phyloP scores from a whole-genome alignment of 306 rosid species.

The Cucurbita argyrosperma region DNA sequence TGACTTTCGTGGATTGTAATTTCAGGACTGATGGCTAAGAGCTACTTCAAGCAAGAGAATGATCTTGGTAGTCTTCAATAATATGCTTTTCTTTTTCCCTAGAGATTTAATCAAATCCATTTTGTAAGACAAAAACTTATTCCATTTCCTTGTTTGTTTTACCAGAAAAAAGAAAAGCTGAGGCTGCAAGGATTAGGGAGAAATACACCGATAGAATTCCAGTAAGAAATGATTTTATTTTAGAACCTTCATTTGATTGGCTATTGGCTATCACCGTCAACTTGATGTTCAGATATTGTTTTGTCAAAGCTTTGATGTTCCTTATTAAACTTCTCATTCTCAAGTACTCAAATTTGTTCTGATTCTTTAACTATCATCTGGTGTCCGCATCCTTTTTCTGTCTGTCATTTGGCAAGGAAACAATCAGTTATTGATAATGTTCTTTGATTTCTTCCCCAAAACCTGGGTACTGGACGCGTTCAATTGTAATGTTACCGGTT shows the following conservation, averaged over 20 bases:
- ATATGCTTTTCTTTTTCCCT: background rate
- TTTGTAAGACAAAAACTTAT: conserved; percentile 1
- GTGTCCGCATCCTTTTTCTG: background rate
- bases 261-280: background rate
- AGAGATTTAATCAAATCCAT: background rate
- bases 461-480: background rate
- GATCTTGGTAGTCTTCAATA: conserved; percentile 51
- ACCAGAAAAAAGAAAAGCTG: conserved; percentile 80
- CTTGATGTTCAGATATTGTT: background rate
- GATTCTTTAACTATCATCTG: background rate
- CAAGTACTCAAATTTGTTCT: background rate
- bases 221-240: conserved; percentile 29
- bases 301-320: background rate
- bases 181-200: conserved; percentile 84
- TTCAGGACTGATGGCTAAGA: conserved; percentile 70
- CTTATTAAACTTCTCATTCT: background rate
- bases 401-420: background rate
- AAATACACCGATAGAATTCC: conserved; percentile 91
- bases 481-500: background rate
- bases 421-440: background rate
- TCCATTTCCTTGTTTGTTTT: conserved; percentile 4
- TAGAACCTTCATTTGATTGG: background rate
- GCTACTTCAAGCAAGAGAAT: conserved; percentile 95
- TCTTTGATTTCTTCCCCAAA: background rate
- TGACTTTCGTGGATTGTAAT: conserved; percentile 19